These are phyloP conservation scores for Suillus discolor DNA, from an alignment of 768 basidiomycete species.

Conservation along the genomic window DNA sequence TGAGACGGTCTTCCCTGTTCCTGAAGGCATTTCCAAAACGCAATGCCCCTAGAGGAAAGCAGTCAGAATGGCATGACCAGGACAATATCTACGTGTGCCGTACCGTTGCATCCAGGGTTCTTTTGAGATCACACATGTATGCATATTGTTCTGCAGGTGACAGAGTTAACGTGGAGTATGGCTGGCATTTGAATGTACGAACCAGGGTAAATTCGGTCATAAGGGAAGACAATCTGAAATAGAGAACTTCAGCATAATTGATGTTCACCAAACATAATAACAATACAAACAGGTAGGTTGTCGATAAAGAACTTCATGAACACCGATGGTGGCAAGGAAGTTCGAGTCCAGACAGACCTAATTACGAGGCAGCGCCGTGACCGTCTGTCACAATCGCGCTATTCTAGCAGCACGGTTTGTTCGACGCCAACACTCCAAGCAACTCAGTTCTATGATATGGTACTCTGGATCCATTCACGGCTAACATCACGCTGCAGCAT, in stretches of 20 bases:
- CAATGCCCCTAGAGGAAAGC: conserved; percentile 82
- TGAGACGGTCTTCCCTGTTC: conserved; percentile 98
- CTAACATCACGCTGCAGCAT: no score
- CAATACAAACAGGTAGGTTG: conserved; percentile 65
- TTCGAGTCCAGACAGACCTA: no score
- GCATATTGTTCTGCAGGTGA: conserved; percentile 85
- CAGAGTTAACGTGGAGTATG: conserved; percentile 12
- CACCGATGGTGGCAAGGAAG: neutral
- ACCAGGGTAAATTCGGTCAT: conserved; percentile 97
- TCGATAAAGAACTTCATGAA: conserved; percentile 84
- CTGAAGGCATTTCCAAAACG: conserved; percentile 99
- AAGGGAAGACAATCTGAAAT: conserved; percentile 82
- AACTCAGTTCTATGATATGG: no score
- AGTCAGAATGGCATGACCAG: conserved; percentile 2
- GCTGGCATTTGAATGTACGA: conserved; percentile 8
- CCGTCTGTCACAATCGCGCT: no score
- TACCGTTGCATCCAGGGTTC: conserved; percentile 93
- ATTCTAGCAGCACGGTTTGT: no score
- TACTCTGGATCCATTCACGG: no score
- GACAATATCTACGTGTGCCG: conserved; percentile 14
- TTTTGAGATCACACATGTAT: conserved; percentile 98
- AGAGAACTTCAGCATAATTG: neutral
- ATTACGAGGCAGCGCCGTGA: no score
- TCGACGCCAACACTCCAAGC: no score
- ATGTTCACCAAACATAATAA: neutral